A percentile compares a stretch with the other conserved stretches of the same genome.
phyloP scores from a whole-genome alignment of 202 grass and related monocot genomes.

The Dendrocalamus latiflorus region DNA sequence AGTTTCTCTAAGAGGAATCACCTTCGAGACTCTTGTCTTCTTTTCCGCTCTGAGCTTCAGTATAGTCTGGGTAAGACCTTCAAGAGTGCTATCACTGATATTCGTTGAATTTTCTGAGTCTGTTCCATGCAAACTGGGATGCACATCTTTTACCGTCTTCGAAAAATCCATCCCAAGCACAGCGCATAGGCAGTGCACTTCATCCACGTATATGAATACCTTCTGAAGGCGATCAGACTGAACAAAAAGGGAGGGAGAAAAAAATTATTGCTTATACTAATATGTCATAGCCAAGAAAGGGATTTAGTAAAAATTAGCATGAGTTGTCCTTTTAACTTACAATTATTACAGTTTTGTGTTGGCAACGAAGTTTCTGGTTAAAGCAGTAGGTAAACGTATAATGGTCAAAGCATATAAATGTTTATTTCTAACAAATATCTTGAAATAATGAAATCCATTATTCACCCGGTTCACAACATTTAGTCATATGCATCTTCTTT shows the following conservation, averaged over 20 bases:
- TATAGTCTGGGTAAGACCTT: slow-evolving; percentile 70
- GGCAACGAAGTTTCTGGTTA: not conserved
- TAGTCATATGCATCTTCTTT: not conserved
- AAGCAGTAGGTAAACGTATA: not conserved
- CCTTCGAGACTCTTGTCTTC: slow-evolving; percentile 55
- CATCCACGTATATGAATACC: slow-evolving; percentile 72
- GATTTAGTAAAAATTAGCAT: not conserved
- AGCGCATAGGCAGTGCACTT: slow-evolving; percentile 68
- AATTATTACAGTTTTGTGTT: not conserved
- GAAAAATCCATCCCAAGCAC: slow-evolving; percentile 82
- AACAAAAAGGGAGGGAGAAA: slow-evolving; percentile 14
- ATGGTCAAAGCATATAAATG: not conserved
- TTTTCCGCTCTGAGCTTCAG: slow-evolving; percentile 74
- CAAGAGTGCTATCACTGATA: slow-evolving; percentile 76
- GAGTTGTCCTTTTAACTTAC: not conserved
- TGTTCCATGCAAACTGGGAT: slow-evolving; percentile 72
- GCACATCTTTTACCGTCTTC: slow-evolving; percentile 57
- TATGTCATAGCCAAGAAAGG: not conserved
- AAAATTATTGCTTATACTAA: not conserved
- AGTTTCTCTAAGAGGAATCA: slow-evolving; percentile 30
- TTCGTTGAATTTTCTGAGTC: slow-evolving; percentile 55
- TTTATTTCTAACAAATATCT: not conserved
- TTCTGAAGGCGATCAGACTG: slow-evolving; percentile 83
- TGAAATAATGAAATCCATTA: not conserved
- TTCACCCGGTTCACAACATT: not conserved